Base-by-base conservation (phyloP, 306 rosid species). In the Geum urbanum region DNA sequence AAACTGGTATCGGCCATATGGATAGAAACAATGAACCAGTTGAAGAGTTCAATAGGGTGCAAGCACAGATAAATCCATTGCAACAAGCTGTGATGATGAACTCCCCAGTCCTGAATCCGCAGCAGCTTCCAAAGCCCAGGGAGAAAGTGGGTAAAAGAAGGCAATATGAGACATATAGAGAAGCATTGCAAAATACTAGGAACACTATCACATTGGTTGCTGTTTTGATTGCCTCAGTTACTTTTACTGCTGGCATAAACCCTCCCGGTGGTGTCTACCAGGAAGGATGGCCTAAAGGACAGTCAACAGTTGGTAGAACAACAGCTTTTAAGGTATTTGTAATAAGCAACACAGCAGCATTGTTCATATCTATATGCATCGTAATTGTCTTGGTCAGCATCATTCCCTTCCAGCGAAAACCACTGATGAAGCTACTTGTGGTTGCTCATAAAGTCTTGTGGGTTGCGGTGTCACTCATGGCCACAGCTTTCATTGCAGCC, bases 251-350 rank as follows among this genome's bases (percentile, higher is more conserved):
- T 35, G 97, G 97, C 5, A 80, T 85, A 39, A 84, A 59, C 69
- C 97, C 97, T 9, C 95, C 92, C 3, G 92, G 92, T 22, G 95
- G 95, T 13, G 84, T 86, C 22, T 44, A 77, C 74, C 89, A 83
- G 71, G 86, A 79, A 0, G 92, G 83, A 18, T 41, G 43, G 48
- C 73, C 56, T 77, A 74, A 2, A 51, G 97, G 95, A 46, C 74
- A 91, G 65, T 88, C 95, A 50, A 70, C 53, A 71, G 73, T 64
- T 20, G 86, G 87, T 5, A 69, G 71, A 58, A 78, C 82, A 57
- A 44, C 77, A 57, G 92, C 90, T 39, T 88, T 86, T 80, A 91
- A 86, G 69, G 90, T 91, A 24, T 91, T 91, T 77, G 76, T 76
- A 22, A 67, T 91, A 66, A 83, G 92, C 84, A 91, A 91, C 70